Base-by-base conservation (phyloP, 306 rosid genomes). In the Trifolium dubium region DNA sequence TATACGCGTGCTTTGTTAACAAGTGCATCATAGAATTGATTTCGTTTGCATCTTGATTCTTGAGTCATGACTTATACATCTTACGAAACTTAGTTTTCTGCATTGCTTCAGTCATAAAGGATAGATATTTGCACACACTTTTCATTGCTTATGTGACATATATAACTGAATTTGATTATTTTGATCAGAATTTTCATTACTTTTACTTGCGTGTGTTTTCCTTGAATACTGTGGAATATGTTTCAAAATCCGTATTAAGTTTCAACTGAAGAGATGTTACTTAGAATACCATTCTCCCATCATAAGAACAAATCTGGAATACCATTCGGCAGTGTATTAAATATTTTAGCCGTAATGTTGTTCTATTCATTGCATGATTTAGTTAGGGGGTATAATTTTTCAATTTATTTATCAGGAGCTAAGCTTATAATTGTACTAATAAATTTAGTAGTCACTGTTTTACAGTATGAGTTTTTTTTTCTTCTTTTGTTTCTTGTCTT, bases 41-140 rank as follows among this genome's bases (percentile, higher is more conserved):
- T 49, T 69, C 46, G 58, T 64, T 43, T 64, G 47, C 73, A n/a
- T 56, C 63, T 59, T 29, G 32, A 35, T 56, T 67, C 51, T 59
- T 29, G 32, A 53, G 66, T 67, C 59, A 29, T 67, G 72, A 8
- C 17, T 63, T 35, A 13, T 17, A 44, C 23, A 50, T 59, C 32
- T 61, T 43, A 23, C 55, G 43, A 75, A 28, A 11, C 30, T 10
- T 65, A 14, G 28, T 71, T 31, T 34, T 75, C 9, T 63, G 3
- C 62, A 64, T 35, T 49, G 14, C 76, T 76, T 63, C n/a, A 29
- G 11, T 46, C 23, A 17, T 23, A 19, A 49, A 12, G 4, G 50
- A 59, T 49, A 61, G 32, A 53, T 44, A 54, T 76, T 56, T 76
- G 5, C 65, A 1, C 10, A 11, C 3, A 14, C 62, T 50, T 70